These are phyloP conservation scores for Solanum paucissectum DNA, from an alignment of 257 asterid species.

Conservation along the genomic window DNA sequence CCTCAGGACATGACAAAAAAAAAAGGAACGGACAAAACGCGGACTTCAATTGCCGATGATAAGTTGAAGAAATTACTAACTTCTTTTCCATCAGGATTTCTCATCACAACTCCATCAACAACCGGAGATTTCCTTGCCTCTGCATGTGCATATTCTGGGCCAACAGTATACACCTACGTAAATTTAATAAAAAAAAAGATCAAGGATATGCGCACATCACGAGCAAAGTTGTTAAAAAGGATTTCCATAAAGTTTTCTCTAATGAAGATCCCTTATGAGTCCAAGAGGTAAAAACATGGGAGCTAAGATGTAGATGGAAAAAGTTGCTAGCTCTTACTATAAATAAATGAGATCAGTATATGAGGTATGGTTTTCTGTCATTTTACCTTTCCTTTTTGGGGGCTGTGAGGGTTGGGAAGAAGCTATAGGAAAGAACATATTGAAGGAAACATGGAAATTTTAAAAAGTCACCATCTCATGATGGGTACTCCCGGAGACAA, in stretches of 20 bases:
- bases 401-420: neutral
- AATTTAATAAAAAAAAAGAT: neutral
- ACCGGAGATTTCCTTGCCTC: conserved; percentile 99
- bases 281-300: neutral
- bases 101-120: conserved; percentile 99
- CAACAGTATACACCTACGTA: conserved; percentile 81
- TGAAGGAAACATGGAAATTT: neutral
- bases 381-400: neutral
- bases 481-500: neutral
- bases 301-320: neutral
- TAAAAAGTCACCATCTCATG: neutral
- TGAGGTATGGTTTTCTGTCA: neutral
- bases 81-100: conserved; percentile 98
- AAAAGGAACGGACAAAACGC: neutral
- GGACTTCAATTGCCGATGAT: neutral
- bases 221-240: neutral
- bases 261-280: neutral
- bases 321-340: neutral
- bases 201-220: neutral
- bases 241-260: neutral
- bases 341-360: neutral
- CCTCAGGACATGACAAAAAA: neutral
- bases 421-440: neutral
- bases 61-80: conserved; percentile 29
- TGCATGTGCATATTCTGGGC: conserved; percentile 98